Evolutionary conservation across 495 filamentous ascomycete genomes (phyloP).

Genomic region (Penicillium pancosmium): DNA sequence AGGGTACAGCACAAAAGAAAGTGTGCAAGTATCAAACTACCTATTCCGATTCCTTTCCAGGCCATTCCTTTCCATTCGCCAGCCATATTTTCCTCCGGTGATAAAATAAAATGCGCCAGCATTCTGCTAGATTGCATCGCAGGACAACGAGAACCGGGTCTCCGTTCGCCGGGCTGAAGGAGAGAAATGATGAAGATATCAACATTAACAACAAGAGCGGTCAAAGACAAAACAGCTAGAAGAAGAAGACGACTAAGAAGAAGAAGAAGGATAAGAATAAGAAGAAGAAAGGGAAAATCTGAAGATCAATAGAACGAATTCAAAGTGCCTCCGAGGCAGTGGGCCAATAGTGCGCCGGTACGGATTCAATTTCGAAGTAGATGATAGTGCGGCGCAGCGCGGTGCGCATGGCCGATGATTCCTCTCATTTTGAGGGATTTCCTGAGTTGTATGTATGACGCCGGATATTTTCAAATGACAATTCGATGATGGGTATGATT

Average conservation of each 20-base stretch:
- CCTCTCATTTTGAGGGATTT: slow-evolving; percentile 16
- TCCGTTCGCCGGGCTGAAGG: slow-evolving; percentile 25
- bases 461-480: slow-evolving; percentile 33
- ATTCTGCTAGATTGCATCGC: not conserved
- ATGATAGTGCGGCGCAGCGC: not conserved
- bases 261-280: not conserved
- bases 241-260: not conserved
- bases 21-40: slow-evolving; percentile 21
- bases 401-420: slow-evolving; percentile 9
- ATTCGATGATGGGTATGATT: slow-evolving; percentile 32
- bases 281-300: not conserved
- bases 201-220: not conserved
- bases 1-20: slow-evolving; percentile 8
- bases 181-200: not conserved
- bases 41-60: not conserved
- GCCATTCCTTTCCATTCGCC: not conserved
- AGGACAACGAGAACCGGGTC: slow-evolving; percentile 5
- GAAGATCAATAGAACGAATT: not conserved
- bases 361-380: not conserved
- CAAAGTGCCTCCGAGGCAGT: slow-evolving; percentile 1
- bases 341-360: not conserved
- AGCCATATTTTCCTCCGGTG: slow-evolving; percentile 1
- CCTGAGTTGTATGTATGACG: slow-evolving; percentile 27
- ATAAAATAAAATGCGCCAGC: slow-evolving; percentile 2
- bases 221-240: slow-evolving; percentile 11